Base-by-base conservation (phyloP, 129 eudicot genomes). In the Centella asiatica region DNA sequence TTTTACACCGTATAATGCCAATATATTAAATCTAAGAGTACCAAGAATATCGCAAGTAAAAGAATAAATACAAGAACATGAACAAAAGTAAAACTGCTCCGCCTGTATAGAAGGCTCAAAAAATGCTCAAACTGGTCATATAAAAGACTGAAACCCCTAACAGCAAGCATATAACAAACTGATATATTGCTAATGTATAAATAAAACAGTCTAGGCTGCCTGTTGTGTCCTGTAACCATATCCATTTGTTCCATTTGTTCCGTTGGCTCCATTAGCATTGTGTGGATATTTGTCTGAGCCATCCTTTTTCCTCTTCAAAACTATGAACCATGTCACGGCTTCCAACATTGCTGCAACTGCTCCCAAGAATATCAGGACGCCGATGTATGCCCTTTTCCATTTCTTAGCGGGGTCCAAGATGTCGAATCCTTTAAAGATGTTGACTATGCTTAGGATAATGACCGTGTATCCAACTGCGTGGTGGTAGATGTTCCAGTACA, bases 401-500 rank as follows among this genome's bases (percentile, higher is more conserved):
- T 81, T 80, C 69, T 84, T 74, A 32, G 73, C 82, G 3, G 95
- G 94, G 69, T 87, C 83, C 74, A 92, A 78, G 39, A 87, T 84
- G 27, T 87, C 86, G 10, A 92, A 65, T 44, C 98, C 98, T 54
- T 87, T 71, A 51, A 87, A 87, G 13, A 92, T 74, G 72, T 92
- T 87, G 64, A 65, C 64, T 44, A 90, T 77, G 80, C 95, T 90
- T 22, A 92, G 70, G 5, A 62, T 33, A 20, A 92, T 81, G 44
- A 84, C 94, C 0, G 78, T 23, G 76, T 92, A 92, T 48, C 98
- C 98, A 19, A 70, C 32, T 12, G 57, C 17, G 23, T 77, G 82
- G 62, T 92, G 98, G 86, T 87, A 92, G 15, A 92, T 65, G 84
- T 87, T 92, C 98, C 98, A 92, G 77, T 81, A 87, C 36, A 81